These are phyloP conservation scores for Bretschneidera sinensis DNA, from an alignment of 345 rosid species.

Conservation along the genomic window DNA sequence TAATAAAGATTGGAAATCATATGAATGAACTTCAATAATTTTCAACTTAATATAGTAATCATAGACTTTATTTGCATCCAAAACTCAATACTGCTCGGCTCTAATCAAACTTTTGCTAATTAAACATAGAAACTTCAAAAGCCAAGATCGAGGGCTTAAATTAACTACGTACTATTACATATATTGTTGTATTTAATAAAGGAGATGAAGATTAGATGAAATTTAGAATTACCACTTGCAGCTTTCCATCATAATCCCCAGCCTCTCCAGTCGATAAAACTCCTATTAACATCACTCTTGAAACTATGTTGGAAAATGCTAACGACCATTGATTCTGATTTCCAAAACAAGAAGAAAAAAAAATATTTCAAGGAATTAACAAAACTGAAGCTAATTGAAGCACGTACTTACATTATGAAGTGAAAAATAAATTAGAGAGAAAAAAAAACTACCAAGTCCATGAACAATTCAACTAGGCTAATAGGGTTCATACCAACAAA, in stretches of 20 bases:
- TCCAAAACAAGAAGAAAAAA: conserved; percentile 1
- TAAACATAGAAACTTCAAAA: too few species aligned
- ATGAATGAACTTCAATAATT: too few species aligned
- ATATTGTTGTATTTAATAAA: too few species aligned
- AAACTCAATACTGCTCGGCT: too few species aligned
- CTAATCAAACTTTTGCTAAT: too few species aligned
- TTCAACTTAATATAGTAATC: too few species aligned
- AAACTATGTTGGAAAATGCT: conserved; percentile 32
- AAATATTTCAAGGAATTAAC: neutral
- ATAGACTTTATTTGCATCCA: too few species aligned
- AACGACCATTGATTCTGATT: conserved; percentile 40
- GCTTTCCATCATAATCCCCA: conserved; percentile 25
- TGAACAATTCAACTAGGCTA: conserved; percentile 29
- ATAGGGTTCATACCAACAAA: conserved; percentile 13
- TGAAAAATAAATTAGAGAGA: neutral
- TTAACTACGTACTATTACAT: too few species aligned
- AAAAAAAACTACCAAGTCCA: conserved; percentile 29
- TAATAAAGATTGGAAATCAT: too few species aligned
- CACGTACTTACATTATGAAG: neutral
- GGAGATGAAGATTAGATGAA: too few species aligned
- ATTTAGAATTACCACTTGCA: conserved; percentile 42
- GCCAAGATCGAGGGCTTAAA: too few species aligned
- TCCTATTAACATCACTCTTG: conserved; percentile 34
- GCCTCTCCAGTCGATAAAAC: conserved; percentile 24
- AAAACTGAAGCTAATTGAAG: neutral